Conservation (phyloP, 257 asterid species). For the Penstemon barbatus region DNA sequence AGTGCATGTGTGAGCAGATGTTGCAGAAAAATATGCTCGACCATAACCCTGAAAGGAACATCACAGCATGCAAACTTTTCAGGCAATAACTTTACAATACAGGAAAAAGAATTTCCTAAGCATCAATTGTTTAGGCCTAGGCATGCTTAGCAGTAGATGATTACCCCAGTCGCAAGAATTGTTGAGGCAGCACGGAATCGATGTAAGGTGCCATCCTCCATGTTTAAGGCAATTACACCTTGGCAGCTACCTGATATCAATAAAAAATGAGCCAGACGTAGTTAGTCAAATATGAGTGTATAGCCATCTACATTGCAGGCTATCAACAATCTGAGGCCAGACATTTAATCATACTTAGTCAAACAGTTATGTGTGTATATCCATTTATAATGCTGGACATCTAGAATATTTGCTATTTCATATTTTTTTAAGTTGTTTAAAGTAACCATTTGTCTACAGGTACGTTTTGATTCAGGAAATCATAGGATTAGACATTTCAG, state of each 20-base stretch:
- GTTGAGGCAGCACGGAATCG: constrained; percentile 65
- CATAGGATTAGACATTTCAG: constrained; percentile 11
- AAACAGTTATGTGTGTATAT: neutral
- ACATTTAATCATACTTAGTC: neutral
- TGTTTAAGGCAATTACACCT: constrained; percentile 68
- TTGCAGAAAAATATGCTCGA: constrained; percentile 91
- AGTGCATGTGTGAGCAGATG: constrained; percentile 99
- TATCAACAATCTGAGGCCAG: too few relatives aligned
- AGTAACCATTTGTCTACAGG: neutral
- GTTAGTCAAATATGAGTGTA: neutral
- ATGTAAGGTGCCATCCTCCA: constrained; percentile 80
- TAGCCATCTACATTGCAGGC: too few relatives aligned
- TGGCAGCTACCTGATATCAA: constrained; percentile 53
- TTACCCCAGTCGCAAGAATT: constrained; percentile 80
- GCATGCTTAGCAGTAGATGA: constrained; percentile 14
- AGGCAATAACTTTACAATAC: constrained; percentile 14
- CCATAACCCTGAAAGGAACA: constrained; percentile 78
- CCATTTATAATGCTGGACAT: neutral
- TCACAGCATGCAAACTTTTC: constrained; percentile 12
- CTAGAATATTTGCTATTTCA: neutral
- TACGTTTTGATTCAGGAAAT: neutral
- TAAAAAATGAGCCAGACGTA: neutral
- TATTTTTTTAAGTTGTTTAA: neutral
- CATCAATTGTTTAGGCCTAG: constrained; percentile 11
- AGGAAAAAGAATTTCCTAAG: constrained; percentile 9